These are phyloP conservation scores for Pseudofabraea citricarpa DNA, from an alignment of 2,329 filamentous ascomycete species.

Conservation along the genomic window DNA sequence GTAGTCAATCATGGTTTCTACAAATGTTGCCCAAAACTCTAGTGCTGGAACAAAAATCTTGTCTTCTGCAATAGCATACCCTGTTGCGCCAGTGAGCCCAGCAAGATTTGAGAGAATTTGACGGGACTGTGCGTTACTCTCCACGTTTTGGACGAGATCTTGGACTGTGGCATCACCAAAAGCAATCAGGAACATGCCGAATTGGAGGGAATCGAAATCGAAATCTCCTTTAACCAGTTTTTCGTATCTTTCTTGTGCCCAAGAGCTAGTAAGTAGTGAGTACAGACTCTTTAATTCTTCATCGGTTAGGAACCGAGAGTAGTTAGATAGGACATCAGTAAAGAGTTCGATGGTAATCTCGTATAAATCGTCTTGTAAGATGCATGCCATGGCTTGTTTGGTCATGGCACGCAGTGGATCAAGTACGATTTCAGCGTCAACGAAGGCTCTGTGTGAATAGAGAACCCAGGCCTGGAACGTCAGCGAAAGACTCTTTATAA, in stretches of 20 bases:
- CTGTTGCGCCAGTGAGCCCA: conserved; percentile 60
- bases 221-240: conserved; percentile 54
- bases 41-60: conserved; percentile 67
- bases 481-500: conserved; percentile 3
- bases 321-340: conserved; percentile 60
- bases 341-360: conserved; percentile 59
- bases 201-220: conserved; percentile 59
- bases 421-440: conserved; percentile 51
- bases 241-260: conserved; percentile 52
- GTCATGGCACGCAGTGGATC: conserved; percentile 56
- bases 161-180: conserved; percentile 64
- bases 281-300: conserved; percentile 54
- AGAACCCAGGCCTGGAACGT: conserved; percentile 61
- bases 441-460: conserved; percentile 63
- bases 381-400: conserved; percentile 52
- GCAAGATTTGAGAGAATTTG: conserved; percentile 54
- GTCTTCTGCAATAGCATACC: conserved; percentile 67
- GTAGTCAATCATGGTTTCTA: conserved; percentile 61
- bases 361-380: conserved; percentile 54
- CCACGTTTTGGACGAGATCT: conserved; percentile 48
- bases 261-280: conserved; percentile 54
- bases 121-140: conserved; percentile 41
- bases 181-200: conserved; percentile 61
- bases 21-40: conserved; percentile 77
- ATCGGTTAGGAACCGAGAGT: conserved; percentile 55